Conservation (phyloP, 2,329 filamentous ascomycete genomes). For the Fusarium sp. region DNA sequence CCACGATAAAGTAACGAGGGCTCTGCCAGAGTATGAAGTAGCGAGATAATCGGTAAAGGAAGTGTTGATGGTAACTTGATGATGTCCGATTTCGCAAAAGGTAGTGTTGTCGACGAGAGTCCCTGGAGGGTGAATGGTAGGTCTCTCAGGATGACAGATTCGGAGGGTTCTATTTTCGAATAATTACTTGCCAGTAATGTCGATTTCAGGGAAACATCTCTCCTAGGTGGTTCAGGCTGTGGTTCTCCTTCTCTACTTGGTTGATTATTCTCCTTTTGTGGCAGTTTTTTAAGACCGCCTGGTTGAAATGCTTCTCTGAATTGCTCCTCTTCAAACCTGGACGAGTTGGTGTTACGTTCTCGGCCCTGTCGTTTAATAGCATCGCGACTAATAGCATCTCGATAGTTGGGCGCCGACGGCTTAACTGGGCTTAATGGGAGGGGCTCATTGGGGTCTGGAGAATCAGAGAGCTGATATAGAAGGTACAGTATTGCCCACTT, state of each 20-base stretch:
- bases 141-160: conserved; percentile 78
- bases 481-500: conserved; percentile 98
- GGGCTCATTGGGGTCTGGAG: conserved; percentile 67
- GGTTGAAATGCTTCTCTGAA: conserved; percentile 68
- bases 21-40: conserved; percentile 91
- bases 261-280: conserved; percentile 57
- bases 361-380: conserved; percentile 55
- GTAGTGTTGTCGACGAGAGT: conserved; percentile 85
- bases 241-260: conserved; percentile 54
- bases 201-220: conserved; percentile 70
- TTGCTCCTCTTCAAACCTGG: conserved; percentile 62
- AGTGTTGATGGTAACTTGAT: conserved; percentile 83
- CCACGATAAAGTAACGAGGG: conserved; percentile 91
- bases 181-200: conserved; percentile 70
- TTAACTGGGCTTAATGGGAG: conserved; percentile 60
- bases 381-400: conserved; percentile 56
- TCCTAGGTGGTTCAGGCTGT: conserved; percentile 52
- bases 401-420: conserved; percentile 55
- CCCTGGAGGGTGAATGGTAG: conserved; percentile 94
- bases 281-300: conserved; percentile 62
- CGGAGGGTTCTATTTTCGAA: conserved; percentile 70
- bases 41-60: conserved; percentile 85
- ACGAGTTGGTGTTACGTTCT: conserved; percentile 54
- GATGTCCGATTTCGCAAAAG: conserved; percentile 77
- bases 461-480: conserved; percentile 84